These are phyloP conservation scores for Rhodosorus marinus DNA, from an alignment of 23 red algal species.

Conservation along the genomic window DNA sequence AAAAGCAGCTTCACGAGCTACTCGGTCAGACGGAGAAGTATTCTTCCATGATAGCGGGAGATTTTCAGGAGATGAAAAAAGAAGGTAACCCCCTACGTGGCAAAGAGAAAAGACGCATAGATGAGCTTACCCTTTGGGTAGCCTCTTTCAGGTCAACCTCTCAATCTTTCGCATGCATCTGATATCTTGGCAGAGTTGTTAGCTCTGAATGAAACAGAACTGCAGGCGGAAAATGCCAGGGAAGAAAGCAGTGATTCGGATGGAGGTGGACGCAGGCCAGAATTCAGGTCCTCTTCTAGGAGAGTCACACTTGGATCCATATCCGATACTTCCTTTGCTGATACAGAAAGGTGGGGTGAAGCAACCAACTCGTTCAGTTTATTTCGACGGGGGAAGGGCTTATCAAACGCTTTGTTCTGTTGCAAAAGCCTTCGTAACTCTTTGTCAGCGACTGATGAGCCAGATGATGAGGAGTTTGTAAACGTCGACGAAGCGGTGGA, in stretches of 20 bases:
- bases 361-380: background rate
- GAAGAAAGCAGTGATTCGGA: no score
- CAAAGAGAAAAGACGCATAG: no score
- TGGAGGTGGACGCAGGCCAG: no score
- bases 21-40: background rate
- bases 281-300: no score
- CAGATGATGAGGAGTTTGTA: background rate
- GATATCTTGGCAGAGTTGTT: background rate
- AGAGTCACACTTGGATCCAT: no score
- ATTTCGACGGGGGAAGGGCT: background rate
- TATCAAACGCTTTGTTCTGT: background rate
- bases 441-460: background rate
- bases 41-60: background rate
- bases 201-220: background rate
- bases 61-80: background rate
- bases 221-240: no score
- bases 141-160: no score
- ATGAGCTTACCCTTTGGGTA: no score
- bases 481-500: slow-evolving; percentile 2
- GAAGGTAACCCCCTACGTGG: background rate
- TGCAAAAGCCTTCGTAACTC: background rate
- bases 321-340: background rate
- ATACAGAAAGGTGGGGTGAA: background rate
- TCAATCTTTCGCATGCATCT: background rate
- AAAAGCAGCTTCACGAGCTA: background rate